Conservation (phyloP, 257 asterid species). For the Solanum okadae region DNA sequence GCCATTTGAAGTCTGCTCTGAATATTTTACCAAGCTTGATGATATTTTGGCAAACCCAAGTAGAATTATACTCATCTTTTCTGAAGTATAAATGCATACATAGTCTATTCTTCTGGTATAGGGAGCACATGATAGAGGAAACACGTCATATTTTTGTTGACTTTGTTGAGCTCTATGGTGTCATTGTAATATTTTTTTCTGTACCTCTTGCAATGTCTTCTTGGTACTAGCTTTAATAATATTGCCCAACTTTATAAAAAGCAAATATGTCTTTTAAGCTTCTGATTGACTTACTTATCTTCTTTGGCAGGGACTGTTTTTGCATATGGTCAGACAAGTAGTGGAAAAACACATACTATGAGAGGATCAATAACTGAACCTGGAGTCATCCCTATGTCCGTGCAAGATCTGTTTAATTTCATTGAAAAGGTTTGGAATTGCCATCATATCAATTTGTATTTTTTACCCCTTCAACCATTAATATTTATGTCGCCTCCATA, state of each 20-base stretch:
- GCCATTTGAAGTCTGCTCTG: neutral
- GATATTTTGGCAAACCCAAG: neutral
- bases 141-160: neutral
- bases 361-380: constrained; percentile 83
- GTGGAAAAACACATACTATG: constrained; percentile 96
- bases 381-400: constrained; percentile 89
- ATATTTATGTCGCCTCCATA: neutral
- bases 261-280: neutral
- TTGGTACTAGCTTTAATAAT: neutral
- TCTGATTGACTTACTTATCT: neutral
- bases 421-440: constrained; percentile 55
- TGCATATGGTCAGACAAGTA: constrained; percentile 98
- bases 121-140: neutral
- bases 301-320: constrained; percentile 68
- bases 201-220: neutral
- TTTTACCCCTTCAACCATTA: neutral
- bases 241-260: neutral
- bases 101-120: neutral
- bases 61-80: neutral
- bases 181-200: neutral
- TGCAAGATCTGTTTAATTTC: constrained; percentile 58
- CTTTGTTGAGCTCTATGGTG: neutral
- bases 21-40: neutral
- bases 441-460: neutral
- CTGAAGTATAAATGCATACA: neutral